Evolutionary conservation across 331 rosid species (phyloP).

Genomic region (Spiraea crenata): DNA sequence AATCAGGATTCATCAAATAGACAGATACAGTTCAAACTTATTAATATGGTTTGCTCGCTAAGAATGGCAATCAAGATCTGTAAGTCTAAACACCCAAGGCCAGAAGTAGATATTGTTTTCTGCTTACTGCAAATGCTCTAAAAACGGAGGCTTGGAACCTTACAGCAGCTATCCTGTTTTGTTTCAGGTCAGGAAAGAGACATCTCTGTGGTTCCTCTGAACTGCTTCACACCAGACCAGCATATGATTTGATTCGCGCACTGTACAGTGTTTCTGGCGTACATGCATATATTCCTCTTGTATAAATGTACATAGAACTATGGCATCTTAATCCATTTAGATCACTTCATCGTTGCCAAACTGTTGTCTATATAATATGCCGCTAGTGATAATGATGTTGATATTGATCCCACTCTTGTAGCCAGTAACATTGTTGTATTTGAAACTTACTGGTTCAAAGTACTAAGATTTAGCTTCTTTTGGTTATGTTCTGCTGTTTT

Average conservation of each 20-base stretch:
- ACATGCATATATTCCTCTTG: conserved; percentile 9
- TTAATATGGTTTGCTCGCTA: too few species aligned
- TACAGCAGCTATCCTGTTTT: not conserved
- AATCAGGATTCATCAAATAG: too few species aligned
- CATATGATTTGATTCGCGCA: conserved; percentile 2
- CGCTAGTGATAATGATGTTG: not conserved
- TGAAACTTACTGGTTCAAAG: not conserved
- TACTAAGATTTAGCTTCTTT: not conserved
- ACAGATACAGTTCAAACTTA: not conserved
- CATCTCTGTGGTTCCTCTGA: not conserved
- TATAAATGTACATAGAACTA: conserved; percentile 13
- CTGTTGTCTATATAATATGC: not conserved
- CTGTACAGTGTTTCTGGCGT: conserved; percentile 15
- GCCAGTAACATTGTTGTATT: not conserved
- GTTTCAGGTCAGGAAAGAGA: conserved; percentile 14
- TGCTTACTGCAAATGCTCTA: not conserved
- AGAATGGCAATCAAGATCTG: too few species aligned
- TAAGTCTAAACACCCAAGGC: not conserved
- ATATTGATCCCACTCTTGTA: too few species aligned
- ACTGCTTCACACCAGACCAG: conserved; percentile 14
- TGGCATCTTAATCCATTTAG: conserved; percentile 9
- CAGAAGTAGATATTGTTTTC: not conserved
- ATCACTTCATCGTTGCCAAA: conserved; percentile 1
- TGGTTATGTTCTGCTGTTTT: not conserved
- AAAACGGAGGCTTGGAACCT: too few species aligned